Evolutionary conservation across 768 basidiomycete genomes (phyloP).

Genomic region (Rhizopogon vesiculosus): DNA sequence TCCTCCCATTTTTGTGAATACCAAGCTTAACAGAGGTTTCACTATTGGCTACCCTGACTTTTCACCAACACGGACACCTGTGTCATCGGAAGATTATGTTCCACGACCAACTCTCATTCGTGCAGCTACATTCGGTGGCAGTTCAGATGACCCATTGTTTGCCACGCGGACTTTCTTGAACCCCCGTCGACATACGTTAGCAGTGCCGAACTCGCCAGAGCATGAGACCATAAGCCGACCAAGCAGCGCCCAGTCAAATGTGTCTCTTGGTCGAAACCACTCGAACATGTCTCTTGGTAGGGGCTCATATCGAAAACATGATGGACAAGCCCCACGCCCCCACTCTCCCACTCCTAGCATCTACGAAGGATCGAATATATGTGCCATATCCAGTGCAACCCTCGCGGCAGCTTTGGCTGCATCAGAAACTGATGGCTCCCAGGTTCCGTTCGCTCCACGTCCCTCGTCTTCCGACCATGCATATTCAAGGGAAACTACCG

Average conservation of each 20-base stretch:
- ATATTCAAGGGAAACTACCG: neutral
- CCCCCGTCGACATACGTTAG: constrained; percentile 6
- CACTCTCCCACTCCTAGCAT: constrained; percentile 9
- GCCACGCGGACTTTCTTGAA: neutral
- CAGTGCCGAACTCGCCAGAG: constrained; percentile 3
- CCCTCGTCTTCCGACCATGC: neutral
- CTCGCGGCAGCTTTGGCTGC: neutral
- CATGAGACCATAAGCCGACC: constrained; percentile 3
- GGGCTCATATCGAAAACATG: constrained; percentile 10
- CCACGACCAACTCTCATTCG: constrained; percentile 2
- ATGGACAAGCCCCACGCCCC: constrained; percentile 11
- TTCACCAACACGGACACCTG: constrained; percentile 3
- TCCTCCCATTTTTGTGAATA: neutral
- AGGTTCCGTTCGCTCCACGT: neutral
- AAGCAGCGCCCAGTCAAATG: constrained; percentile 6
- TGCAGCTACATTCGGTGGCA: constrained; percentile 8
- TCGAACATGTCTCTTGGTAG: constrained; percentile 8
- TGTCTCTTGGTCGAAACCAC: constrained; percentile 8
- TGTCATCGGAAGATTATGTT: neutral
- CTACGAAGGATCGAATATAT: constrained; percentile 7
- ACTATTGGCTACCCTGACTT: neutral
- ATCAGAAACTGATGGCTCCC: neutral
- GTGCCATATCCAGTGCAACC: constrained; percentile 4
- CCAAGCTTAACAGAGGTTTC: neutral
- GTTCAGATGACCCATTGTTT: constrained; percentile 4